Percentiles rank a stretch among this genome's conserved stretches.
phyloP scores from a whole-genome alignment of 2,329 filamentous ascomycete genomes.

The Neurospora sp. region DNA sequence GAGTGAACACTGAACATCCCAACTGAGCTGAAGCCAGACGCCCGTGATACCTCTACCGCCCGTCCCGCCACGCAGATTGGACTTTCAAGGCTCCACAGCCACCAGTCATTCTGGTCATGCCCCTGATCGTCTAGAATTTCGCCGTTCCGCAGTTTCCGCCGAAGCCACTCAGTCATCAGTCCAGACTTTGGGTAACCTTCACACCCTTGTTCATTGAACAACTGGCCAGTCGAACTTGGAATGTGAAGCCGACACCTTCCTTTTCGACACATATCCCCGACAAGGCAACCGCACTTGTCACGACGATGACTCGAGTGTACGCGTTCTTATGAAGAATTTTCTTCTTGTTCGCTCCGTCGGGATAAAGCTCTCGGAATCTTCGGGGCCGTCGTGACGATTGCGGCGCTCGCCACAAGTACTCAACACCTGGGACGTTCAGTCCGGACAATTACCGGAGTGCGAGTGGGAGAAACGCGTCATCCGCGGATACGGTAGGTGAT shows the following conservation, averaged over 20 bases:
- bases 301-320: neutral
- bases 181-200: neutral
- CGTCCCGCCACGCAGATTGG: neutral
- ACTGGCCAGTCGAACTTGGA: neutral
- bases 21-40: neutral
- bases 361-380: neutral
- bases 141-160: neutral
- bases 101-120: neutral
- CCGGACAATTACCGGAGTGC: neutral
- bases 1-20: neutral
- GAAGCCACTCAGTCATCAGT: neutral
- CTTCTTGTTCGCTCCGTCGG: neutral
- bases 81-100: neutral
- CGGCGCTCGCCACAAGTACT: neutral
- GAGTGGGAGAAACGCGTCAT: neutral
- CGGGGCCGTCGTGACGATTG: neutral
- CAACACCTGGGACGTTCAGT: neutral
- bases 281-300: neutral
- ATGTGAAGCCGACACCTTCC: neutral
- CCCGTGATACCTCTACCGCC: neutral
- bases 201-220: neutral
- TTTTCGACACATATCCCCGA: neutral
- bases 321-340: neutral
- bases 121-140: neutral
- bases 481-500: neutral